Percentiles rank a stretch among this genome's conserved stretches.
Evolutionary conservation across 2,329 filamentous ascomycete species (phyloP).

Genomic region (Orbilia brochopaga): DNA sequence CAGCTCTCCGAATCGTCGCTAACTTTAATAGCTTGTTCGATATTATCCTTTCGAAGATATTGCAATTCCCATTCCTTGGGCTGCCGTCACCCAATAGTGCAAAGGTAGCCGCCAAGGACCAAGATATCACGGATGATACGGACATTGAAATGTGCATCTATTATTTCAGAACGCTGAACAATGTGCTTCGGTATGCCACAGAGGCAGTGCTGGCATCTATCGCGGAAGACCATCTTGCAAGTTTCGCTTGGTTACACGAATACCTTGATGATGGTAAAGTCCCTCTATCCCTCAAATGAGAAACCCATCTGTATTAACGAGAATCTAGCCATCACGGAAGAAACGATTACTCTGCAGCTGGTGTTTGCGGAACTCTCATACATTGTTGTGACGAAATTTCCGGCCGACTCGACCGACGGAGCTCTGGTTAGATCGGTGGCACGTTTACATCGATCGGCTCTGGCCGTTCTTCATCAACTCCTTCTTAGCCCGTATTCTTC

Average conservation of each 20-base stretch:
- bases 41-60: constrained; percentile 67
- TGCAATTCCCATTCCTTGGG: constrained; percentile 64
- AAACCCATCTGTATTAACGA: not conserved
- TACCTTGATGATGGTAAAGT: constrained; percentile 52
- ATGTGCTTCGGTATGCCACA: constrained; percentile 68
- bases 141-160: constrained; percentile 80
- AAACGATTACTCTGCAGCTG: constrained; percentile 69
- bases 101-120: constrained; percentile 53
- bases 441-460: constrained; percentile 72
- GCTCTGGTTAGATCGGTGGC: constrained; percentile 63
- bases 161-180: constrained; percentile 75
- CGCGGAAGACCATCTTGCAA: constrained; percentile 21
- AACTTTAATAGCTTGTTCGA: constrained; percentile 64
- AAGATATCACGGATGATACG: constrained; percentile 64
- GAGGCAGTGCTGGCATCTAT: constrained; percentile 32
- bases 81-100: constrained; percentile 53
- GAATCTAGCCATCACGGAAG: constrained; percentile 57
- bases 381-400: constrained; percentile 69
- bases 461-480: constrained; percentile 74
- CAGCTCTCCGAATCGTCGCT: not conserved
- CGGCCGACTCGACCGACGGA: constrained; percentile 53
- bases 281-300: not conserved
- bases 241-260: constrained; percentile 34
- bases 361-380: constrained; percentile 66
- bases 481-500: constrained; percentile 69